Conservation (phyloP, 352 stramenopile genomes). For the Phytophthora macrochlamydospora region DNA sequence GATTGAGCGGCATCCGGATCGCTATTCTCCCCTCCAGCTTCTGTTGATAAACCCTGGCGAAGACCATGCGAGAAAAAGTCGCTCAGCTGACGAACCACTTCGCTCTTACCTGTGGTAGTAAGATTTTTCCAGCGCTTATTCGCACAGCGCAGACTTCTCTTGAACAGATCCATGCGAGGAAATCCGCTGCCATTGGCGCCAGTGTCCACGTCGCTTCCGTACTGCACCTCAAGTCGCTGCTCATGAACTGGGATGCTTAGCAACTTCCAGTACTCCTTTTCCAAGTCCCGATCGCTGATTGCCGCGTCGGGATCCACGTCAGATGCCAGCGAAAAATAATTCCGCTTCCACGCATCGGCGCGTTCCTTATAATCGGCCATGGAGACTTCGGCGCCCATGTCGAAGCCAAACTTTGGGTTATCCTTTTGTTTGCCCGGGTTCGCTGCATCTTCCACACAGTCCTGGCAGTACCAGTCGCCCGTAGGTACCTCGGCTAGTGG, state of each 20-base stretch:
- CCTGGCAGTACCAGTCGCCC: slow-evolving; percentile 83
- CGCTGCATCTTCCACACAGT: slow-evolving; percentile 67
- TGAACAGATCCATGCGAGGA: slow-evolving; percentile 60
- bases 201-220: slow-evolving; percentile 93
- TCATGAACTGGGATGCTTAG: slow-evolving; percentile 78
- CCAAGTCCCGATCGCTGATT: slow-evolving; percentile 72
- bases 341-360: slow-evolving; percentile 79
- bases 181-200: slow-evolving; percentile 88
- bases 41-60: slow-evolving; percentile 20
- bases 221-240: slow-evolving; percentile 88
- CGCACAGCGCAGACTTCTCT: slow-evolving; percentile 58
- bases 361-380: slow-evolving; percentile 83
- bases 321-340: slow-evolving; percentile 64
- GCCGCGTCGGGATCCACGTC: slow-evolving; percentile 44
- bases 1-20: slow-evolving; percentile 22
- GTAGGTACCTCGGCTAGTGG: slow-evolving; percentile 59
- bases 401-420: slow-evolving; percentile 82
- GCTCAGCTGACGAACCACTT: slow-evolving; percentile 40
- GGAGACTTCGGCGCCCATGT: slow-evolving; percentile 85
- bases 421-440: slow-evolving; percentile 40
- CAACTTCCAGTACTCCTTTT: slow-evolving; percentile 91
- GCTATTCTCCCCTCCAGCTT: slow-evolving; percentile 21
- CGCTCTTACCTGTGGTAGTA: slow-evolving; percentile 32
- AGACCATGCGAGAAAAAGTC: slow-evolving; percentile 68
- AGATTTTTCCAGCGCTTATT: slow-evolving; percentile 61